Conservation (phyloP, 306 rosid genomes). For the Ceratonia siliqua region DNA sequence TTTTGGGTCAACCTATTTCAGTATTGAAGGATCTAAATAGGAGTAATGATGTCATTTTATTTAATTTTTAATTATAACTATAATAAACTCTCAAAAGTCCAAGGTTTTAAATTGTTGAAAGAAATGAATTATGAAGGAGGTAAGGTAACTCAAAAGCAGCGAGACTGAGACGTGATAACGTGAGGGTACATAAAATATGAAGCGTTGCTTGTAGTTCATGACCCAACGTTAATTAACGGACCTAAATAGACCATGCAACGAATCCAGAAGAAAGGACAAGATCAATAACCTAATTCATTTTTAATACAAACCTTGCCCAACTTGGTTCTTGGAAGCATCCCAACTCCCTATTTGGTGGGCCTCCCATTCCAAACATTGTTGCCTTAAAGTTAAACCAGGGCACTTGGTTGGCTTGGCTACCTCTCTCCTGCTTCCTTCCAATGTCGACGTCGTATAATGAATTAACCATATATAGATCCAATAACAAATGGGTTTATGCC, state of each 20-base stretch:
- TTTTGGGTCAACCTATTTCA: too few species aligned
- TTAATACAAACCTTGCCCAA: conserved; percentile 4
- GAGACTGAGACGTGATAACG: conserved; percentile 2
- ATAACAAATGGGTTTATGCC: background rate
- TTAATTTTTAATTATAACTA: background rate
- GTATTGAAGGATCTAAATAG: too few species aligned
- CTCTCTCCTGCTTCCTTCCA: background rate
- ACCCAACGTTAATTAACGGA: conserved; percentile 28
- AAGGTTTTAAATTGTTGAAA: background rate
- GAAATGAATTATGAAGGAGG: background rate
- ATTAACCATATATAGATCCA: background rate
- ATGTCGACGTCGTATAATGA: too few species aligned
- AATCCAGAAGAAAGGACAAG: conserved; percentile 45
- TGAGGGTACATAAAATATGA: background rate
- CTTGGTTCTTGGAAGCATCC: conserved; percentile 35
- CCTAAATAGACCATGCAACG: conserved; percentile 41
- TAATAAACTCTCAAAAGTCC: background rate
- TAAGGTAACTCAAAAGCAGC: background rate
- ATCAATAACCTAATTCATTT: background rate
- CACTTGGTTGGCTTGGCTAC: background rate
- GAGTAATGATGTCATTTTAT: background rate
- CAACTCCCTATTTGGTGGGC: background rate
- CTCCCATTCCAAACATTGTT: background rate
- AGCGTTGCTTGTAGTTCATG: conserved; percentile 20
- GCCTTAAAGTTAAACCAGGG: background rate